A percentile compares a stretch with the other conserved stretches of the same genome.
phyloP scores from a whole-genome alignment of 495 filamentous ascomycete species.

The Hypoxylon trugodes region DNA sequence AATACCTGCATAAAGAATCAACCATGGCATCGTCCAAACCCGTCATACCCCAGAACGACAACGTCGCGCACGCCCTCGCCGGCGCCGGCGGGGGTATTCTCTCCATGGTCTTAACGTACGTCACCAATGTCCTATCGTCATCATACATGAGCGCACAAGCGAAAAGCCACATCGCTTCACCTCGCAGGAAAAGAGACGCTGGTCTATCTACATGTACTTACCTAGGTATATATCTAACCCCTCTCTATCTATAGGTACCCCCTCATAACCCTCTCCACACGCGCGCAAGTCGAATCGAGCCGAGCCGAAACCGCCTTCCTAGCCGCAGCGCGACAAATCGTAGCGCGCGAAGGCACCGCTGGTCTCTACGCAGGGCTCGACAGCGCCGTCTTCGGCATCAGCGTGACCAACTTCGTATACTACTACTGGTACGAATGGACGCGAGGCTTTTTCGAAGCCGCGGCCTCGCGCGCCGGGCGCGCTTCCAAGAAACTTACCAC shows the following conservation, averaged over 20 bases:
- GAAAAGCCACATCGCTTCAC: too few species aligned
- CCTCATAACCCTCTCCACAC: constrained; percentile 95
- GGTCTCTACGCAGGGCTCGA: constrained; percentile 91
- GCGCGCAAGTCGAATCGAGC: constrained; percentile 97
- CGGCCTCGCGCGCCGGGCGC: constrained; percentile 77
- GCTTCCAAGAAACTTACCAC: constrained; percentile 85
- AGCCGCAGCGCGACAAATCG: constrained; percentile 83
- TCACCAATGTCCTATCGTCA: constrained; percentile 11
- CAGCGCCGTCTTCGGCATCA: constrained; percentile 95
- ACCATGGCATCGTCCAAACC: constrained; percentile 53
- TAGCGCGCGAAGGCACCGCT: constrained; percentile 85
- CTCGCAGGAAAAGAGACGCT: too few species aligned
- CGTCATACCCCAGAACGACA: constrained; percentile 77
- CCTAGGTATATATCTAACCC: constrained; percentile 4
- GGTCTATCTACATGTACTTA: too few species aligned
- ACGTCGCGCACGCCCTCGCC: constrained; percentile 87
- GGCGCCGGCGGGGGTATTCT: constrained; percentile 91
- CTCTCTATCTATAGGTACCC: constrained; percentile 75
- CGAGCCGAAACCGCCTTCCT: constrained; percentile 83
- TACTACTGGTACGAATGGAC: constrained; percentile 99
- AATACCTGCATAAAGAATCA: background rate
- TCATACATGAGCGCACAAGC: too few species aligned
- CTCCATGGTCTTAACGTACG: constrained; percentile 93
- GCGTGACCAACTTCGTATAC: constrained; percentile 98
- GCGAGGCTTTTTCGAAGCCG: constrained; percentile 84